phyloP scores from a whole-genome alignment of 306 rosid genomes.

The Citrullus colocynthis region DNA sequence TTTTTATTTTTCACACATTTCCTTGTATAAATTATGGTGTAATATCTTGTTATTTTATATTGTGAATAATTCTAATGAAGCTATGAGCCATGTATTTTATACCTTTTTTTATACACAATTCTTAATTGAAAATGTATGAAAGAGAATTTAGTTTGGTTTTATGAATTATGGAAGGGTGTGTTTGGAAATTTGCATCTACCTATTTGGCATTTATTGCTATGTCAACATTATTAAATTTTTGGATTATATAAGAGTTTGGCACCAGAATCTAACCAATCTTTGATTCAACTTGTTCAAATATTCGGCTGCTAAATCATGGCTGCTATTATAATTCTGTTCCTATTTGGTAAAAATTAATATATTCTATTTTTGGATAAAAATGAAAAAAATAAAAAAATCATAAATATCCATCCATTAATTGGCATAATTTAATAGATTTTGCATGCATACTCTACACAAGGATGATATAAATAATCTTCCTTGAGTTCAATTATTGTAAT shows the following conservation, averaged over 20 bases:
- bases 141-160: not conserved
- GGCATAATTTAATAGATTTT: not conserved
- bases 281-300: not conserved
- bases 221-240: not conserved
- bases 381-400: not conserved
- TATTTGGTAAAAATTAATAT: not conserved
- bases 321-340: not conserved
- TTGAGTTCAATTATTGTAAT: too few relatives aligned
- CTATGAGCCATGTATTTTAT: not conserved
- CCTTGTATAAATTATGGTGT: not conserved
- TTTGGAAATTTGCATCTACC: not conserved
- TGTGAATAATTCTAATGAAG: not conserved
- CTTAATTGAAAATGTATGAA: not conserved
- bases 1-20: too few relatives aligned
- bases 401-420: not conserved
- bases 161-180: not conserved
- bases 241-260: conserved; percentile 9
- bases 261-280: not conserved
- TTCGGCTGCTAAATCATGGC: not conserved
- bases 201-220: not conserved
- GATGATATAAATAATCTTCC: too few relatives aligned
- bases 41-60: not conserved
- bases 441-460: too few relatives aligned
- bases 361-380: not conserved
- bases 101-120: not conserved